A percentile compares a stretch with the other conserved stretches of the same genome.
Evolutionary conservation across 257 asterid species (phyloP).

Genomic region (Scutellaria baicalensis): DNA sequence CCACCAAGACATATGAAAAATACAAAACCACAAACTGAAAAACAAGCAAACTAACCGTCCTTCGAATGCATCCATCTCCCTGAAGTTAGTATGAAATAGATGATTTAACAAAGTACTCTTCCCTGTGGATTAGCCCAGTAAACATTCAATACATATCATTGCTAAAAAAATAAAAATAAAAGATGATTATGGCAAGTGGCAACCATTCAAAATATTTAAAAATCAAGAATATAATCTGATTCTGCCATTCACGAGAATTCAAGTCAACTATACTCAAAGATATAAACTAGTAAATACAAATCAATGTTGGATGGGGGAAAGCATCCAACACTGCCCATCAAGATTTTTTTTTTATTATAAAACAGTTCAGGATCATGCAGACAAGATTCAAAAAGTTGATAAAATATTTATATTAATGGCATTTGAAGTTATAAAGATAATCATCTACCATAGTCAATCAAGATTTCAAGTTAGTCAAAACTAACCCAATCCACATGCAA

Average conservation of each 20-base stretch:
- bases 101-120: conserved; percentile 42
- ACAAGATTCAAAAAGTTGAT: too few species aligned
- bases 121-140: conserved; percentile 18
- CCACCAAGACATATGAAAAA: background rate
- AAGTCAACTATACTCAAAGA: background rate
- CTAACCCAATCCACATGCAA: background rate
- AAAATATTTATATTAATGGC: background rate
- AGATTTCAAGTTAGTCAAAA: background rate
- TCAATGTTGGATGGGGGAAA: background rate
- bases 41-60: conserved; percentile 21
- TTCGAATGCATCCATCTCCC: conserved; percentile 36
- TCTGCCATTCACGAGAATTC: background rate
- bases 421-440: background rate
- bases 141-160: background rate
- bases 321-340: background rate
- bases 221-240: background rate
- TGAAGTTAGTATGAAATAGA: conserved; percentile 33
- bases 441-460: background rate
- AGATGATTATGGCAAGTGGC: background rate
- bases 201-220: background rate
- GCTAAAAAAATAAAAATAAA: background rate
- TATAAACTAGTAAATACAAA: background rate
- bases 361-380: too few species aligned
- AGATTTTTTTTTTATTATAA: background rate
- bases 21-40: background rate